Evolutionary conservation across 164 flowering plant genomes (phyloP), one percentile per base, ranked within the genome.

Genomic region (Stephania yunnanensis): DNA sequence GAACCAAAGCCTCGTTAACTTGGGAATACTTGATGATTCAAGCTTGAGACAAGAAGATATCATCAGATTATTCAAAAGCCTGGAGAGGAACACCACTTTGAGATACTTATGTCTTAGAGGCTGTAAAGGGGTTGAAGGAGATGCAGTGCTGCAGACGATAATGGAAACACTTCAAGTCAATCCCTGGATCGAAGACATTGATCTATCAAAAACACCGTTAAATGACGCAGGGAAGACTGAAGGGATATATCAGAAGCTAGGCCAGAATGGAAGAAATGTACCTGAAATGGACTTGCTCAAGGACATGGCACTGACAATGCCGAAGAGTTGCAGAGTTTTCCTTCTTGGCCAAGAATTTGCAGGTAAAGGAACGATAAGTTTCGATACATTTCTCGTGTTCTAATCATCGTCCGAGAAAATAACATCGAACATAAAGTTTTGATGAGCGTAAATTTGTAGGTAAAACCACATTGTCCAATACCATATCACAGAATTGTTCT

Each of bases 171-270:
- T 95, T 68, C 89, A 91, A 70, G 87, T 95, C 15, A 95, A 95
- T 87, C 96, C 97, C 42, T 93, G 92, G 94, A 87, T 95, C 55
- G 97, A 95, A 77, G 89, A 89, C 64, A 89, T 95, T 65, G 97
- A 95, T 82, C 87, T 95, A 3, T 75, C 83, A 45, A 80, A 89
- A 82, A 95, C 99, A 17, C 96, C 97, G 1, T 79, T 95, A 73
- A 89, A 92, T 63, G 81, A 22, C 63, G 74, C 87, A 2, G 95
- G 97, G 70, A 85, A 84, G 79, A 79, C 91, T 0, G 90, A 93
- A 30, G 84, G 61, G 29, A 84, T 95, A 53, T 84, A 87, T 77
- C 88, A 88, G 81, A 93, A 87, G 80, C 74, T 95, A 71, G 89
- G 92, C 20, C 95, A 89, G 82, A 92, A 90, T 75, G 91, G 85